Evolutionary conservation across 257 asterid species (phyloP), one percentile per base, ranked within the genome.

Genomic region (Jasminum sambac): DNA sequence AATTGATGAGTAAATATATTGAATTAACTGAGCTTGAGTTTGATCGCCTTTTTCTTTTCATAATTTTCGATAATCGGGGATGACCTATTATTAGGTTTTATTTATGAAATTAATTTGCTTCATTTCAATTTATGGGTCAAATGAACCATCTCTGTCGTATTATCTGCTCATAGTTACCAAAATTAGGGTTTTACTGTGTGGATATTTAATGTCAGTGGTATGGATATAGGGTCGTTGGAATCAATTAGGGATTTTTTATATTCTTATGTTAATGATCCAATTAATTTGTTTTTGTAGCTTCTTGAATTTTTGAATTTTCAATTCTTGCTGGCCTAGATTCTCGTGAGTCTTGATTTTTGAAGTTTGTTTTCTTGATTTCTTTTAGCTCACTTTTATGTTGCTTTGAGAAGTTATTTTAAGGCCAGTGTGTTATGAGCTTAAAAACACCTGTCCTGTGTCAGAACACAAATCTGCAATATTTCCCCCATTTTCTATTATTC

Each of bases 201-300:
- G 67, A 66, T 41, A 68, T 42, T 67, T 60, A 68, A 41, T 75
- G 4, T 34, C 48, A 34, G 72, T 74, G 63, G 74, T 74, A 66
- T 43, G 57, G 74, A 68, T 66, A 68, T 81, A 78, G 86, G 83
- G 83, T 81, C 78, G 64, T 71, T 75, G 14, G 69, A 13, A 65
- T 21, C 11, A 48, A 19, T 24, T 77, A 25, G 40, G 13, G 40
- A 48, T 8, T 71, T 46, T 21, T 6, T 74, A 62, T 52, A 57
- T 62, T 23, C 65, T 44, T 52, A 42, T 58, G 52, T 69, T 60
- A 46, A 72, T 65, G 64, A 41, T 57, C 11, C 63, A 16, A 59
- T n/a, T 41, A 34, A 37, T 42, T 23, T 58, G 5, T 39, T 36
- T 39, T 58, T 48, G n/a, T 66, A 26, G 78, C 71, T 68, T 62